Evolutionary conservation across 352 stramenopile species (phyloP), one percentile per base, ranked within the genome.

Genomic region (Globisporangium abappressorium): DNA sequence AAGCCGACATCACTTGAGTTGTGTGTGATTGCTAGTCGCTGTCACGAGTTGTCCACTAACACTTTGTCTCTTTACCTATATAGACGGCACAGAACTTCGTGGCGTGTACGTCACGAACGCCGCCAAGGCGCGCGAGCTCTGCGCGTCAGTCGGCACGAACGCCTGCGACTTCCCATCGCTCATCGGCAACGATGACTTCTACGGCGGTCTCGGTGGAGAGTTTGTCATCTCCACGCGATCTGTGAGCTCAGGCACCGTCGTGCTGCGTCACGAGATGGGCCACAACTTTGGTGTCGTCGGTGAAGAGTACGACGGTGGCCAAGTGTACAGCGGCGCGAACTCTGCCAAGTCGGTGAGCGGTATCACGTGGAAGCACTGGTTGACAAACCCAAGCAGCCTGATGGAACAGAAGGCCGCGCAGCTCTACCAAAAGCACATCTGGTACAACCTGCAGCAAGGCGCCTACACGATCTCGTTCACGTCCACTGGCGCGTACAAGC

Each of bases 301-400:
- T n/a, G 76, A 82, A 43, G 76, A 82, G 46, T 80, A 82, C 66
- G 76, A 82, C 55, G 73, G 73, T 41, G 76, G 76, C 3, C 30
- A 69, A 7, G 73, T 78, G 36, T 82, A 82, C 73, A 46, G 51
- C 8, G 76, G 76, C 26, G 73, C 73, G 36, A 82, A 82, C 70
- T 74, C 66, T 6, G 71, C 36, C 36, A 41, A 41, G 36, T 41
- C 36, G 0, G 36, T 58, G 20, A 7, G 5, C 3, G 62, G 36
- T 5, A 33, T 78, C 46, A 60, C 65, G 15, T 75, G 68, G 69
- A 74, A 76, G 51, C 72, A 81, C 64, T 79, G 73, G 73, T 69
- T 79, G 64, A 79, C 72, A 54, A 78, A 11, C 66, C 71, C 18
- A 74, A 26, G 34, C 30, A 54, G 14, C 30, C 9, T 71, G 12